phyloP scores from a whole-genome alignment of 805 yeast genomes.

The Ogataea populi-albae region DNA sequence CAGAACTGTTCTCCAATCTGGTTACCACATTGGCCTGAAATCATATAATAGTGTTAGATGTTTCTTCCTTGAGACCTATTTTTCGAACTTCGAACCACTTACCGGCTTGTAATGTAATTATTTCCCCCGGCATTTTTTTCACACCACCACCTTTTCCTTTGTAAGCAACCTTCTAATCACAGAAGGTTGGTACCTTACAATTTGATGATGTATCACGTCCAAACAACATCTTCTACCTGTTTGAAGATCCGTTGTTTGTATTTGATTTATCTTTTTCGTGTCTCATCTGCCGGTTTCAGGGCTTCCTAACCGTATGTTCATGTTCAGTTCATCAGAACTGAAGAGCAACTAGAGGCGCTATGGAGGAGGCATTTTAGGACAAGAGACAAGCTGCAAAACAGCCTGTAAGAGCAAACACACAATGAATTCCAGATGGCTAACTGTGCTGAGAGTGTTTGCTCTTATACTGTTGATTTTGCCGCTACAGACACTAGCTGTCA shows the following conservation, averaged over 20 bases:
- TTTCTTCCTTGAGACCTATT: neutral
- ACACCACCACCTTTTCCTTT: too few relatives aligned
- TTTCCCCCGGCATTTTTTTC: constrained; percentile 65
- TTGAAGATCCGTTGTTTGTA: neutral
- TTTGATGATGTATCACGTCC: too few relatives aligned
- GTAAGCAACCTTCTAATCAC: too few relatives aligned
- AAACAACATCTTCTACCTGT: too few relatives aligned
- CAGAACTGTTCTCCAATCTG: constrained; percentile 93
- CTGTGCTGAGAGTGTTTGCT: constrained; percentile 4
- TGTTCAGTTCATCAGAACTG: neutral
- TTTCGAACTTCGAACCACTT: constrained; percentile 14
- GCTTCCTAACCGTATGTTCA: constrained; percentile 6
- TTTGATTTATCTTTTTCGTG: neutral
- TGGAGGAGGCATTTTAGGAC: too few relatives aligned
- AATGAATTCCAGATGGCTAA: constrained; percentile 9
- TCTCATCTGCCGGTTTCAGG: constrained; percentile 2
- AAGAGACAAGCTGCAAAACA: too few relatives aligned
- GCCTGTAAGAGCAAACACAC: too few relatives aligned
- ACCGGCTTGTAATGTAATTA: constrained; percentile 65
- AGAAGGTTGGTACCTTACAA: too few relatives aligned
- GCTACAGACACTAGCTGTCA: constrained; percentile 42
- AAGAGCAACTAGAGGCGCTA: too few relatives aligned
- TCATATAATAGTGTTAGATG: constrained; percentile 1
- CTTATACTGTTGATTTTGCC: constrained; percentile 4
- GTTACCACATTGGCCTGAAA: constrained; percentile 88